These are phyloP conservation scores for Umbelopsis isabellina DNA, from an alignment of 192 early-diverging fungal genomes.

Conservation along the genomic window DNA sequence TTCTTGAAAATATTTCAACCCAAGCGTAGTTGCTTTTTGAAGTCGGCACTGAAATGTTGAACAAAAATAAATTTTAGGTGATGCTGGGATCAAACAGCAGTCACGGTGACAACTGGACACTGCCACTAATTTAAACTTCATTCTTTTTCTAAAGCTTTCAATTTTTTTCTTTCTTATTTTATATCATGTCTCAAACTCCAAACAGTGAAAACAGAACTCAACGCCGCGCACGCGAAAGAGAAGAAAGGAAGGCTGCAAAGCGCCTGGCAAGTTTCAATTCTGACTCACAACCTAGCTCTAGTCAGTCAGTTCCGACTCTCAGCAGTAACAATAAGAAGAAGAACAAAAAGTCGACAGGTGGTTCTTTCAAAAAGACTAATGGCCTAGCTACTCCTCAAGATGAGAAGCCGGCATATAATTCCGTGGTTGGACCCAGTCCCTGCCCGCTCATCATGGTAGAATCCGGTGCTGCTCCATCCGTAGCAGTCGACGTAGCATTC, in stretches of 20 bases:
- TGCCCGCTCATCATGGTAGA: background rate
- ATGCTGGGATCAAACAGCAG: background rate
- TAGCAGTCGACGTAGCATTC: background rate
- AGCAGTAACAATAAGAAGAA: slow-evolving; percentile 17
- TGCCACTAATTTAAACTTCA: background rate
- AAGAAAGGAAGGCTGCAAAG: background rate
- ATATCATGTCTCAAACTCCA: background rate
- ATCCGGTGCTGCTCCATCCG: background rate
- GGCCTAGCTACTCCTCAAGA: too few species aligned
- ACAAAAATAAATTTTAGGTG: too few species aligned
- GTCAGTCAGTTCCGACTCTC: background rate
- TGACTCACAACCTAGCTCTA: background rate
- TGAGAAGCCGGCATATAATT: background rate
- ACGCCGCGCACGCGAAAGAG: slow-evolving; percentile 11
- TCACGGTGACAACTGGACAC: background rate
- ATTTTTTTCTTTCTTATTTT: background rate
- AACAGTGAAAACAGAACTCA: background rate
- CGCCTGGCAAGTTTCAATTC: background rate
- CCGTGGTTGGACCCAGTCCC: background rate
- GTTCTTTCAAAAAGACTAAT: background rate
- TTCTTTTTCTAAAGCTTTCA: too few species aligned
- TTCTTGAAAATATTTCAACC: too few species aligned
- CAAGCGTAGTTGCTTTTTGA: too few species aligned
- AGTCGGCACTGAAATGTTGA: too few species aligned
- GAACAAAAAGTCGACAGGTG: background rate